These are phyloP conservation scores for Gypsophila paniculata DNA, from an alignment of 179 eudicot genomes.

Conservation along the genomic window DNA sequence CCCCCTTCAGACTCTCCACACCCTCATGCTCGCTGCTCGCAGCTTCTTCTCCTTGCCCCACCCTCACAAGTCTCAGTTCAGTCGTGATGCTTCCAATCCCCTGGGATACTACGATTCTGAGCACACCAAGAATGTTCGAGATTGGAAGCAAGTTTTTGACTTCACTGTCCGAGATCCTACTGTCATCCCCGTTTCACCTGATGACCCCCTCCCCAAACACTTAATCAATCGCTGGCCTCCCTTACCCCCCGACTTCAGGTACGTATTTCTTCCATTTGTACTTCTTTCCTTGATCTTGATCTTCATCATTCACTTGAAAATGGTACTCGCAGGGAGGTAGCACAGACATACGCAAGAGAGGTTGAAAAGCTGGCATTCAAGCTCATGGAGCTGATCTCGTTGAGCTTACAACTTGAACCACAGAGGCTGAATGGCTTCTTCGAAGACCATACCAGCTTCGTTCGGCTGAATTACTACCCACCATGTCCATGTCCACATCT, in stretches of 20 bases:
- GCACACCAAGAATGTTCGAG: conserved; percentile 55
- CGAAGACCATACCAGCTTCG: conserved; percentile 33
- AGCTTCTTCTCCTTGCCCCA: conserved; percentile 35
- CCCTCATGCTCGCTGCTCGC: conserved; percentile 26
- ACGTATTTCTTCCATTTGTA: background rate
- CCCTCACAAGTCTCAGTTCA: conserved; percentile 44
- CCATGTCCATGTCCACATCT: conserved; percentile 39
- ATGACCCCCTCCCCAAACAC: conserved; percentile 21
- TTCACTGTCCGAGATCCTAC: conserved; percentile 28
- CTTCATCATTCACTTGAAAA: background rate
- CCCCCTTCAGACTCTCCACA: conserved; percentile 29
- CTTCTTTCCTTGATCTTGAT: too few relatives aligned
- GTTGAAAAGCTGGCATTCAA: conserved; percentile 33
- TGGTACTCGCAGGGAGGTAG: conserved; percentile 19
- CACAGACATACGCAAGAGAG: conserved; percentile 28
- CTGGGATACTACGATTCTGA: conserved; percentile 51
- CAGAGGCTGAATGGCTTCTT: conserved; percentile 25
- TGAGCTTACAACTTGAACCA: conserved; percentile 36
- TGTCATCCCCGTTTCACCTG: conserved; percentile 27
- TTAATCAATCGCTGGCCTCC: conserved; percentile 33
- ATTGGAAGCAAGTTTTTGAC: conserved; percentile 62
- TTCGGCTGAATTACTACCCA: conserved; percentile 44
- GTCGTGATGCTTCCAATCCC: conserved; percentile 40
- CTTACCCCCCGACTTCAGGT: conserved; percentile 34
- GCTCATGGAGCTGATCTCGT: conserved; percentile 38